These are phyloP conservation scores for Platanthera guangdongensis DNA, from an alignment of 106 monocot genomes.

Conservation along the genomic window DNA sequence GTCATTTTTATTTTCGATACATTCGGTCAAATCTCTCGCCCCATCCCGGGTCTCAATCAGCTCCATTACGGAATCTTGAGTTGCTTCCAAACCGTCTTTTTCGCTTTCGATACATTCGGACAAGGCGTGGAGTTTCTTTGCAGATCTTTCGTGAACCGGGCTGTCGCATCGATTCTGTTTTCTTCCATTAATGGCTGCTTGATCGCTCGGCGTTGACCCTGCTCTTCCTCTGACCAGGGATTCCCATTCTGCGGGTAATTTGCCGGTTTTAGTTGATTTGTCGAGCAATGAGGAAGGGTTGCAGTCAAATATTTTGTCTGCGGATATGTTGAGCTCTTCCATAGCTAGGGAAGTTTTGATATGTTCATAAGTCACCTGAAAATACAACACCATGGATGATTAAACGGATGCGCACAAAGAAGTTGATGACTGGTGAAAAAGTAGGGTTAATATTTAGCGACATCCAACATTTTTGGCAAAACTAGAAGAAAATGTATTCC, in stretches of 20 bases:
- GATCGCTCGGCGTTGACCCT: neutral
- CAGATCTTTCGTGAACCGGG: constrained; percentile 9
- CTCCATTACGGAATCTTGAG: constrained; percentile 36
- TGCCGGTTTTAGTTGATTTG: neutral
- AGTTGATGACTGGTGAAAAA: too few species aligned
- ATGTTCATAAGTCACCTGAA: constrained; percentile 68
- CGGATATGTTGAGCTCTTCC: constrained; percentile 37
- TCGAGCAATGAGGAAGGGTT: neutral
- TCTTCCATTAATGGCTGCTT: constrained; percentile 5
- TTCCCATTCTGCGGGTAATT: neutral
- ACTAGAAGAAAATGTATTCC: too few species aligned
- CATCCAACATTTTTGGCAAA: too few species aligned
- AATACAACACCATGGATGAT: neutral
- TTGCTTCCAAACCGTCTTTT: constrained; percentile 22
- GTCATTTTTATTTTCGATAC: neutral
- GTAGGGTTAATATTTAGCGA: too few species aligned
- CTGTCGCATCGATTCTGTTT: constrained; percentile 20
- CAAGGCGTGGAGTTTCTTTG: constrained; percentile 30
- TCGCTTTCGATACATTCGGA: constrained; percentile 9
- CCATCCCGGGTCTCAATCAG: constrained; percentile 42
- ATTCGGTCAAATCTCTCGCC: constrained; percentile 25
- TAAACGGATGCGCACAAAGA: neutral
- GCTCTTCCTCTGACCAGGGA: constrained; percentile 6
- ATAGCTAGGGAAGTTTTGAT: constrained; percentile 60
- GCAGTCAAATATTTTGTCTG: constrained; percentile 31